Percentiles rank a stretch among this genome's conserved stretches.
phyloP scores from a whole-genome alignment of 352 stramenopile genomes.

The Phytophthora macrochlamydospora region DNA sequence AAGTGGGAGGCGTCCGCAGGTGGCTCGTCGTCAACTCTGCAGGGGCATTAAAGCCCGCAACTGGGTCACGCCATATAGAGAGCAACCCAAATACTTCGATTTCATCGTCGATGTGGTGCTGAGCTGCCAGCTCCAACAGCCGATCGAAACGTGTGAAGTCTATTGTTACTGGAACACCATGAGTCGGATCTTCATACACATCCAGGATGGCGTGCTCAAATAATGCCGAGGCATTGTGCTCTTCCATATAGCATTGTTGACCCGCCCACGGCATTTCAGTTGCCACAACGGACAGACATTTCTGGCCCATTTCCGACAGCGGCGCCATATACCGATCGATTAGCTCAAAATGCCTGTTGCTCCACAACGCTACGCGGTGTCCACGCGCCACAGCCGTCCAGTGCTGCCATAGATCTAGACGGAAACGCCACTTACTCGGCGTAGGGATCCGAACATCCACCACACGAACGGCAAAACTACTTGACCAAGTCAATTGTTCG shows the following conservation, averaged over 20 bases:
- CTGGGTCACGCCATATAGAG: constrained; percentile 66
- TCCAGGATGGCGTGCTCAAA: constrained; percentile 73
- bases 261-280: constrained; percentile 82
- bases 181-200: constrained; percentile 55
- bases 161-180: constrained; percentile 46
- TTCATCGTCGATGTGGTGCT: constrained; percentile 61
- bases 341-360: constrained; percentile 66
- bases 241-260: constrained; percentile 80
- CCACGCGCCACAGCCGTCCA: constrained; percentile 60
- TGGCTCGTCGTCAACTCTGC: constrained; percentile 44
- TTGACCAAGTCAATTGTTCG: constrained; percentile 72
- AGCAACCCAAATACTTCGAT: constrained; percentile 81
- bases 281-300: constrained; percentile 71
- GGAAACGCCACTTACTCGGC: constrained; percentile 60
- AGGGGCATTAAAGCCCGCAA: constrained; percentile 62
- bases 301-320: constrained; percentile 72
- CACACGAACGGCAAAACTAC: constrained; percentile 56
- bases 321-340: constrained; percentile 67
- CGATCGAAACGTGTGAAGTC: constrained; percentile 78
- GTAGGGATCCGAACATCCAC: constrained; percentile 53
- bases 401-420: constrained; percentile 84
- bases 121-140: constrained; percentile 53
- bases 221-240: constrained; percentile 64
- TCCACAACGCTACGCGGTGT: constrained; percentile 64
- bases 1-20: constrained; percentile 27